These are phyloP conservation scores for Phialophora verrucosa DNA, from an alignment of 2,329 filamentous ascomycete species.

Conservation along the genomic window DNA sequence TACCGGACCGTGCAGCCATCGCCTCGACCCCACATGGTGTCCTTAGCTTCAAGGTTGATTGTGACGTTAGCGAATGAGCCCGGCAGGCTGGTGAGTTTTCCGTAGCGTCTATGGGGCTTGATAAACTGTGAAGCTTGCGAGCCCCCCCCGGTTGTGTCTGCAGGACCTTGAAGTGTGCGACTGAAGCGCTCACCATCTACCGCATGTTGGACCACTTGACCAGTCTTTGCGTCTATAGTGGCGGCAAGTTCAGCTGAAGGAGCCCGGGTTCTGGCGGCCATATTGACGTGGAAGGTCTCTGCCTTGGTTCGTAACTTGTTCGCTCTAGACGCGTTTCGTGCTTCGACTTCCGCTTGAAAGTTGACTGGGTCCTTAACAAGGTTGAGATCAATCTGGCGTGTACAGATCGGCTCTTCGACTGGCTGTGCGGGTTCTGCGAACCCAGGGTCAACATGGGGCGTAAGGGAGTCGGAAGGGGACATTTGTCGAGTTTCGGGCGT, in stretches of 20 bases:
- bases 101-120: slow-evolving; percentile 57
- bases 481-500: slow-evolving; percentile 45
- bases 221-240: slow-evolving; percentile 53
- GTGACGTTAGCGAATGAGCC: slow-evolving; percentile 69
- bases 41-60: slow-evolving; percentile 68
- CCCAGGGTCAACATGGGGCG: slow-evolving; percentile 33
- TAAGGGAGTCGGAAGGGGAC: slow-evolving; percentile 35
- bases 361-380: slow-evolving; percentile 38
- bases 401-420: slow-evolving; percentile 41
- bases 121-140: slow-evolving; percentile 39
- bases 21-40: slow-evolving; percentile 79
- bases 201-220: slow-evolving; percentile 41
- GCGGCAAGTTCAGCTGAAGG: slow-evolving; percentile 45
- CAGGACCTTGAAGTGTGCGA: slow-evolving; percentile 20
- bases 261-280: slow-evolving; percentile 3
- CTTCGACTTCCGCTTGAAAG: slow-evolving; percentile 33
- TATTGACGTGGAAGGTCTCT: slow-evolving; percentile 34
- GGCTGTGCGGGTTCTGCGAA: slow-evolving; percentile 35
- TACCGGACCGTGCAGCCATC: slow-evolving; percentile 72
- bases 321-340: slow-evolving; percentile 36
- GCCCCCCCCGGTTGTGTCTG: slow-evolving; percentile 21
- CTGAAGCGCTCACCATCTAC: slow-evolving; percentile 35
- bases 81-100: slow-evolving; percentile 67
- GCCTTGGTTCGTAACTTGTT: slow-evolving; percentile 34
- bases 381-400: slow-evolving; percentile 48